Evolutionary conservation across 495 filamentous ascomycete genomes (phyloP).

Genomic region (Penicillium malachiteum): DNA sequence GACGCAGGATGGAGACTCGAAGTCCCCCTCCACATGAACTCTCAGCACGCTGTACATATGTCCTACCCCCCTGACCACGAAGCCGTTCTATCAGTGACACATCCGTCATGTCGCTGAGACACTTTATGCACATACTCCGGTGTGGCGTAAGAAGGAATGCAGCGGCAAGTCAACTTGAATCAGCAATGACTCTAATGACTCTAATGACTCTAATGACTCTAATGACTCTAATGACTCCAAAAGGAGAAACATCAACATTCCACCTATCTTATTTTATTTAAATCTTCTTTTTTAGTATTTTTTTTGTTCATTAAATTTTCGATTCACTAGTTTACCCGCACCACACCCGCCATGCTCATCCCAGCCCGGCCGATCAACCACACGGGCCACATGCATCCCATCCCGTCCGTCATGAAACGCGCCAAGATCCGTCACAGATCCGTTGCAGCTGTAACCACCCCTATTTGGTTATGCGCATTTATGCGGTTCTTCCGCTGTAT

Average conservation of each 20-base stretch:
- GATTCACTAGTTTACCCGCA: too few species aligned
- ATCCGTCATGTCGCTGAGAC: slow-evolving; percentile 7
- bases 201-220: background rate
- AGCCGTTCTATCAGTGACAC: background rate
- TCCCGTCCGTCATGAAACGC: slow-evolving; percentile 26
- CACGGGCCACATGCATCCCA: slow-evolving; percentile 26
- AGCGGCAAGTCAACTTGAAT: background rate
- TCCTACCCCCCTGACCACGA: slow-evolving; percentile 8
- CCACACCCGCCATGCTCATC: background rate
- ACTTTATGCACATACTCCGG: slow-evolving; percentile 3
- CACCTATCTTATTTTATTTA: background rate
- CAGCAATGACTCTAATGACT: background rate
- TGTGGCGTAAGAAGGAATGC: slow-evolving; percentile 9
- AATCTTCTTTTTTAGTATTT: background rate
- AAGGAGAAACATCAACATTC: background rate
- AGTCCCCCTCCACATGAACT: slow-evolving; percentile 13
- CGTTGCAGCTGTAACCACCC: slow-evolving; percentile 11
- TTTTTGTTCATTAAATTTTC: background rate
- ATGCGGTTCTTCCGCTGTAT: background rate
- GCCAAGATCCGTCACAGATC: slow-evolving; percentile 26
- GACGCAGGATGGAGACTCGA: slow-evolving; percentile 21
- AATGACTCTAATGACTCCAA: too few species aligned
- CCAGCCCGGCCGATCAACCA: slow-evolving; percentile 13
- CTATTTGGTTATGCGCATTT: background rate
- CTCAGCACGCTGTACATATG: background rate